Evolutionary conservation across 306 rosid genomes (phyloP).

Genomic region (Trifolium fragiferum): DNA sequence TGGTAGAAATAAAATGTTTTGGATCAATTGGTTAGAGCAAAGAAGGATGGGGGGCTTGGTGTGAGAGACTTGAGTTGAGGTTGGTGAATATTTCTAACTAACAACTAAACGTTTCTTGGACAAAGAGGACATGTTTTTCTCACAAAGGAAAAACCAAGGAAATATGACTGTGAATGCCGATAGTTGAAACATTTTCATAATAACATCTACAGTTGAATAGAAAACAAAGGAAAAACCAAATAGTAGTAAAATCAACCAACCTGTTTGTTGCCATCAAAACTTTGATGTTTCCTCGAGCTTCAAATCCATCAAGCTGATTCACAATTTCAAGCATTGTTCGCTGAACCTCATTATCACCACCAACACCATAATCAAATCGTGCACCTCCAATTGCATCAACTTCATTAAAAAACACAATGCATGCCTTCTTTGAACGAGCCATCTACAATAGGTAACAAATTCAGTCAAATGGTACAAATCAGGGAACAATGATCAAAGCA

Average conservation of each 20-base stretch:
- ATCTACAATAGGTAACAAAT: slow-evolving; percentile 56
- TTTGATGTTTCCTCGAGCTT: slow-evolving; percentile 96
- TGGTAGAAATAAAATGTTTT: too few relatives aligned
- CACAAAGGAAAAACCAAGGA: too few relatives aligned
- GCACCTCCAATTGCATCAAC: slow-evolving; percentile 99
- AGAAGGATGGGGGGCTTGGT: too few relatives aligned
- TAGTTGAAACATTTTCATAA: neutral
- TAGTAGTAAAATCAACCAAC: slow-evolving; percentile 46
- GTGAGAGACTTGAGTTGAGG: too few relatives aligned
- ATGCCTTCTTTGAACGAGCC: slow-evolving; percentile 99
- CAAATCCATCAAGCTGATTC: slow-evolving; percentile 98
- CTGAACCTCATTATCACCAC: slow-evolving; percentile 97
- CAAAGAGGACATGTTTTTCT: too few relatives aligned
- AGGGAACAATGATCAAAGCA: slow-evolving; percentile 1
- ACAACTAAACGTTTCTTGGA: too few relatives aligned
- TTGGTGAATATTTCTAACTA: too few relatives aligned
- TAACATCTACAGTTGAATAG: neutral
- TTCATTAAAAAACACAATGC: slow-evolving; percentile 97
- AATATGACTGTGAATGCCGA: neutral
- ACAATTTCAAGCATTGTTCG: slow-evolving; percentile 99
- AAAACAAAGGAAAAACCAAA: neutral
- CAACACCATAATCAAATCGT: slow-evolving; percentile 96
- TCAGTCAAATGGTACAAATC: slow-evolving; percentile 13
- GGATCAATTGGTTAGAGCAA: too few relatives aligned
- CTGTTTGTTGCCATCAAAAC: slow-evolving; percentile 99